A percentile compares a stretch with the other conserved stretches of the same genome.
Conservation (phyloP, 306 rosid species). For the Chamaecrista fasciculata region DNA sequence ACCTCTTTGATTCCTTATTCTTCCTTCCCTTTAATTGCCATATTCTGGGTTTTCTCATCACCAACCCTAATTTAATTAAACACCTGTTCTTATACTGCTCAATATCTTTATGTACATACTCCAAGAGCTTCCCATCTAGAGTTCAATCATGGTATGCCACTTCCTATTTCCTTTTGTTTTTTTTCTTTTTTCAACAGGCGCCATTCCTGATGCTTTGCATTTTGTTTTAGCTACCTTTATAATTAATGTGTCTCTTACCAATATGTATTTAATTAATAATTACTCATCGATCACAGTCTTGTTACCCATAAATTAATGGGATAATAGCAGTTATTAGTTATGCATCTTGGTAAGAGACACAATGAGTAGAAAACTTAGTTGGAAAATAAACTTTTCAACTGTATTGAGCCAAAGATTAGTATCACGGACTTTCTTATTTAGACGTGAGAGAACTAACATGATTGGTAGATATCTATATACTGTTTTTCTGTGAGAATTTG, state of each 20-base stretch:
- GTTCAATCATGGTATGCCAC: constrained; percentile 53
- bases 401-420: neutral
- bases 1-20: constrained; percentile 21
- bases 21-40: neutral
- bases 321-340: too few relatives aligned
- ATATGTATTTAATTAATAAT: neutral
- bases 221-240: neutral
- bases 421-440: neutral
- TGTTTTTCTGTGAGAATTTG: neutral
- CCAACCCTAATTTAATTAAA: neutral
- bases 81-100: neutral
- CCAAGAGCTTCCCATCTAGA: constrained; percentile 32
- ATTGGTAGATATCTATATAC: neutral
- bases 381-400: neutral
- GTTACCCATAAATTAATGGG: too few relatives aligned
- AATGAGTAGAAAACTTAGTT: neutral
- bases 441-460: neutral
- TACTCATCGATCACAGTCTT: too few relatives aligned
- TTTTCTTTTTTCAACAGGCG: neutral
- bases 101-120: constrained; percentile 32
- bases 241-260: neutral
- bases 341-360: too few relatives aligned
- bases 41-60: constrained; percentile 1
- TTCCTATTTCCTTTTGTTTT: neutral
- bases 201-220: neutral